phyloP scores from a whole-genome alignment of 73 alveolate species.

The Tetrahymena elliotti region DNA sequence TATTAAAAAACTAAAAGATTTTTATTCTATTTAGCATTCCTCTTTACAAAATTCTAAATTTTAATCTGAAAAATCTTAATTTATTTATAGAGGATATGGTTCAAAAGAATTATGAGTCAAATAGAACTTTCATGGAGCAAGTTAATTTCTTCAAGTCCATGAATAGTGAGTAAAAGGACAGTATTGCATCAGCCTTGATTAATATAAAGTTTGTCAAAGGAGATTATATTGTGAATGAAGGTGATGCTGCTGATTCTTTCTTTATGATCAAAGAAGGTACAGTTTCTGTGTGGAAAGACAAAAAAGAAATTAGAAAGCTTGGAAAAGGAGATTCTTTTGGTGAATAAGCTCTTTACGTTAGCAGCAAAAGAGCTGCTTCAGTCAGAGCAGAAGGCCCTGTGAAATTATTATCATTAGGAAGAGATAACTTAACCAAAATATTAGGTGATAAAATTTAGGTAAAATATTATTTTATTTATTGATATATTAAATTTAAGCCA shows the following conservation, averaged over 20 bases:
- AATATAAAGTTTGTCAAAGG: constrained; percentile 19
- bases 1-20: too few species aligned
- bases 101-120: constrained; percentile 19
- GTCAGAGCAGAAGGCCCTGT: constrained; percentile 55
- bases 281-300: constrained; percentile 35
- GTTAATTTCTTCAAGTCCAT: constrained; percentile 26
- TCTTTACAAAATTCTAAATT: too few species aligned
- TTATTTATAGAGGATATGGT: constrained; percentile 14
- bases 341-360: constrained; percentile 42
- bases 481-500: too few species aligned
- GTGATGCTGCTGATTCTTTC: constrained; percentile 57
- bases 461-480: not conserved
- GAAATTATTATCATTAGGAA: constrained; percentile 9
- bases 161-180: constrained; percentile 24
- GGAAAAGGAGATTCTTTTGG: constrained; percentile 51
- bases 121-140: constrained; percentile 19
- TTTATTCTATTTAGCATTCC: too few species aligned
- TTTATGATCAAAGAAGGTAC: constrained; percentile 48
- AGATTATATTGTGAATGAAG: constrained; percentile 43
- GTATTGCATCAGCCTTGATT: constrained; percentile 31
- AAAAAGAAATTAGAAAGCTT: constrained; percentile 29
- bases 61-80: too few species aligned
- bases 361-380: constrained; percentile 56
- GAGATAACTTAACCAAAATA: constrained; percentile 47
- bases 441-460: constrained; percentile 44